Conservation (phyloP, 805 yeast species). For the Wickerhamiella allomyrinae region DNA sequence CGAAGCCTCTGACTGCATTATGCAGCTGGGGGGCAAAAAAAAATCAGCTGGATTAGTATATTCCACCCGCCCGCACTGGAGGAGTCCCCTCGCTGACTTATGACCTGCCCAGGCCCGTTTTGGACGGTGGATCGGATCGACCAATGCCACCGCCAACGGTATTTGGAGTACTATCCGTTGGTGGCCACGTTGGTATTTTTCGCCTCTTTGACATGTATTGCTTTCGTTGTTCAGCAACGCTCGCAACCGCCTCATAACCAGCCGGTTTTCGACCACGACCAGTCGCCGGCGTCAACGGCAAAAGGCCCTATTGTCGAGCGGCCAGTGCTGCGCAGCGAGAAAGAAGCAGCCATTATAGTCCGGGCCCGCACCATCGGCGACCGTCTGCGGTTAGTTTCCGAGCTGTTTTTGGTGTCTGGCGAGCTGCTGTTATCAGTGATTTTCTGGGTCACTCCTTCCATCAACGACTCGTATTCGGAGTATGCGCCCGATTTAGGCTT, state of each 20-base stretch:
- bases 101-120: slow-evolving; percentile 11
- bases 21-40: too few relatives aligned
- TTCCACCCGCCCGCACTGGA: too few relatives aligned
- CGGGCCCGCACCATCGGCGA: slow-evolving; percentile 14
- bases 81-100: too few relatives aligned
- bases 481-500: slow-evolving; percentile 11
- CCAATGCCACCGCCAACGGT: slow-evolving; percentile 15
- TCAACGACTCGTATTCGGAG: slow-evolving; percentile 3
- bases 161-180: slow-evolving; percentile 12
- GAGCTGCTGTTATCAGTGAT: slow-evolving; percentile 4
- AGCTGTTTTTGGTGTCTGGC: slow-evolving; percentile 9
- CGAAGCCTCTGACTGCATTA: too few relatives aligned
- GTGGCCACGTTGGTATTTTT: slow-evolving; percentile 3
- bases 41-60: too few relatives aligned
- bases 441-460: neutral
- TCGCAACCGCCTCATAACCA: neutral
- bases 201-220: neutral
- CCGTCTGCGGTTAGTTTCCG: slow-evolving; percentile 12
- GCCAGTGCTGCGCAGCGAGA: slow-evolving; percentile 4
- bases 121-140: slow-evolving; percentile 18
- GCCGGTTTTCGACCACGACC: neutral
- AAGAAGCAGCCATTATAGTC: slow-evolving; percentile 10
- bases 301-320: neutral
- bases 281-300: neutral
- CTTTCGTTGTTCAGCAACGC: neutral